Conservation (phyloP, 2,329 filamentous ascomycete species). For the Macrophomina tecta region DNA sequence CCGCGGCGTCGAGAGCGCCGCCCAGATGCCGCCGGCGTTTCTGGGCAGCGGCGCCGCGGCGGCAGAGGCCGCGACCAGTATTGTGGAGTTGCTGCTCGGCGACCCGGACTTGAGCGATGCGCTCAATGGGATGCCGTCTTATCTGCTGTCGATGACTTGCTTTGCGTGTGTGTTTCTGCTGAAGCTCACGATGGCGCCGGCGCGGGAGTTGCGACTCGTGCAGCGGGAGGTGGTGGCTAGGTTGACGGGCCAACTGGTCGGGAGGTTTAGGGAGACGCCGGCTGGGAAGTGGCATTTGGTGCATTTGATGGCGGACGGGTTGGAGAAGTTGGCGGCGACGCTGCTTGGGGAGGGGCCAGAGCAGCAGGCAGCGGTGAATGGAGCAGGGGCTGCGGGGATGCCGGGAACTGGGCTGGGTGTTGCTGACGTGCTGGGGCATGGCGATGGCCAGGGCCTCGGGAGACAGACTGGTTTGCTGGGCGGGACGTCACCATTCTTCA, state of each 20-base stretch:
- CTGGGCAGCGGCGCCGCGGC: slow-evolving; percentile 55
- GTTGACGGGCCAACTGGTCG: slow-evolving; percentile 47
- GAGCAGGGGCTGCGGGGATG: neutral
- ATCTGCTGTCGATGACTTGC: slow-evolving; percentile 60
- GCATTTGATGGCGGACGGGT: slow-evolving; percentile 54
- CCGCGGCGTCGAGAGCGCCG: slow-evolving; percentile 53
- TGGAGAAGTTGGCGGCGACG: slow-evolving; percentile 38
- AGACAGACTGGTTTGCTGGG: neutral
- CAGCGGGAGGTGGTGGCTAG: slow-evolving; percentile 46
- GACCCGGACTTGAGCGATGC: slow-evolving; percentile 52
- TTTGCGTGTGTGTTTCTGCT: slow-evolving; percentile 61
- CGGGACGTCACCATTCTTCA: neutral
- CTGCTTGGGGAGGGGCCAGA: neutral
- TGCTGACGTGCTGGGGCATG: neutral
- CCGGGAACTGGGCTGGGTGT: neutral
- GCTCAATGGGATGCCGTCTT: slow-evolving; percentile 56
- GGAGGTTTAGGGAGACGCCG: slow-evolving; percentile 48
- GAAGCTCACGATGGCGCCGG: slow-evolving; percentile 53
- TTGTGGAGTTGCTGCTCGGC: slow-evolving; percentile 52
- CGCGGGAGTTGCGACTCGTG: slow-evolving; percentile 41
- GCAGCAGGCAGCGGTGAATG: neutral
- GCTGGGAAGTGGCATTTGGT: slow-evolving; percentile 55
- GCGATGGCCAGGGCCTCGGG: neutral
- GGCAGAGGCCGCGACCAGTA: slow-evolving; percentile 54
- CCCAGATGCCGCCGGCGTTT: slow-evolving; percentile 54